Percentiles rank a stretch among this genome's conserved stretches.
phyloP scores from a whole-genome alignment of 2,329 filamentous ascomycete species.

The Elsinoe australis region DNA sequence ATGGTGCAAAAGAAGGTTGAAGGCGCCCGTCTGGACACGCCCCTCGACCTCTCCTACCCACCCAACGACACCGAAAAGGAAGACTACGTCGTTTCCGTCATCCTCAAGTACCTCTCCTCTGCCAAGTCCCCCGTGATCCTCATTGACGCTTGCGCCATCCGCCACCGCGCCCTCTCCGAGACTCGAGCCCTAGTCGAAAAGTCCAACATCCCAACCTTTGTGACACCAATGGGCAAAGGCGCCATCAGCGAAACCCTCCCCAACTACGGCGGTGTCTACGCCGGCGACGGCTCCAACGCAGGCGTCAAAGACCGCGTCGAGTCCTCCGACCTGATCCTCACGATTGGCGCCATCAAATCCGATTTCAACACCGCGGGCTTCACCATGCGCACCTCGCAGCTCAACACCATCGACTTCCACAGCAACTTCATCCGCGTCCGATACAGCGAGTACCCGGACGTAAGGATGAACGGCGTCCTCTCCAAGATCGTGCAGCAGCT shows the following conservation, averaged over 20 bases:
- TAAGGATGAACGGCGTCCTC: slow-evolving; percentile 74
- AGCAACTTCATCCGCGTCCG: slow-evolving; percentile 64
- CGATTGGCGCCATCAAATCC: slow-evolving; percentile 61
- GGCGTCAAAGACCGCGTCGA: slow-evolving; percentile 59
- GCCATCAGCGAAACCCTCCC: slow-evolving; percentile 67
- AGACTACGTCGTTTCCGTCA: slow-evolving; percentile 72
- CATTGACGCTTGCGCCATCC: slow-evolving; percentile 74
- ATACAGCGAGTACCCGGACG: slow-evolving; percentile 69
- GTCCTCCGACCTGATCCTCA: slow-evolving; percentile 61
- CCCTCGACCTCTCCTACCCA: slow-evolving; percentile 59
- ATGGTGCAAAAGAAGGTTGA: slow-evolving; percentile 71
- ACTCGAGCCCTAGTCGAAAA: slow-evolving; percentile 65
- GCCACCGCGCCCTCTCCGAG: slow-evolving; percentile 65
- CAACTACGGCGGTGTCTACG: slow-evolving; percentile 79
- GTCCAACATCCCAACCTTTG: slow-evolving; percentile 70
- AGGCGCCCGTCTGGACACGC: slow-evolving; percentile 60
- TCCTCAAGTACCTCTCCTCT: slow-evolving; percentile 63
- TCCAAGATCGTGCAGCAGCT: slow-evolving; percentile 60
- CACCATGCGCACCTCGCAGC: slow-evolving; percentile 67
- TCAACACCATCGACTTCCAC: slow-evolving; percentile 75
- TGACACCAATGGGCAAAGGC: slow-evolving; percentile 86
- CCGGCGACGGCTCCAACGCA: slow-evolving; percentile 64
- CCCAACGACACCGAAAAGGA: slow-evolving; percentile 63
- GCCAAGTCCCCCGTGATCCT: slow-evolving; percentile 71
- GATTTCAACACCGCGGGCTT: slow-evolving; percentile 81